A percentile compares a stretch with the other conserved stretches of the same genome.
These are phyloP conservation scores for Boletus rufocinnamomeus DNA, from an alignment of 768 basidiomycete genomes.

Conservation along the genomic window DNA sequence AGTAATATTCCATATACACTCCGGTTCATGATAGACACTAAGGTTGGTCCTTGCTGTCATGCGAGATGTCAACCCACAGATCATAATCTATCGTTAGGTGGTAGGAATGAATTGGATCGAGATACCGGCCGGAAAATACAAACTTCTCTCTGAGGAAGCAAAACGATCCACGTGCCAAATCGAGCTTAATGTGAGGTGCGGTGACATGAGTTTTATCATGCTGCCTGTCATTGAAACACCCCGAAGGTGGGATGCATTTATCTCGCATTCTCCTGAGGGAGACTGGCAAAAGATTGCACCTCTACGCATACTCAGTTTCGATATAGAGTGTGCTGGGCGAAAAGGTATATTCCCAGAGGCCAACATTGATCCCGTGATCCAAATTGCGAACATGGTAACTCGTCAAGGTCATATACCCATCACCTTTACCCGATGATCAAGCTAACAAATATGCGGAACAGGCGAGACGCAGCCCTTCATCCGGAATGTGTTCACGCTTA, in stretches of 20 bases:
- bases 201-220: background rate
- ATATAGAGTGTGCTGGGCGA: slow-evolving; percentile 98
- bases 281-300: slow-evolving; percentile 93
- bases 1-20: slow-evolving; percentile 91
- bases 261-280: slow-evolving; percentile 90
- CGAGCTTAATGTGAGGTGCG: slow-evolving; percentile 77
- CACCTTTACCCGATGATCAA: background rate
- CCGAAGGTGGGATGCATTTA: slow-evolving; percentile 76
- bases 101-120: slow-evolving; percentile 99
- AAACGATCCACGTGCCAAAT: slow-evolving; percentile 87
- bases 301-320: slow-evolving; percentile 91
- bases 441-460: slow-evolving; percentile 35
- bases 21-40: slow-evolving; percentile 97
- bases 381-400: slow-evolving; percentile 99
- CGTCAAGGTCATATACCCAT: slow-evolving; percentile 68
- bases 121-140: slow-evolving; percentile 80
- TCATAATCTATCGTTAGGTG: slow-evolving; percentile 50
- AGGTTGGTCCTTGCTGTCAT: slow-evolving; percentile 47
- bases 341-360: slow-evolving; percentile 98
- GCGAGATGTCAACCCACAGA: background rate
- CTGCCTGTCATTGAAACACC: slow-evolving; percentile 8
- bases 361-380: slow-evolving; percentile 89
- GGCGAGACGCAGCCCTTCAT: slow-evolving; percentile 94
- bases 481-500: slow-evolving; percentile 94
- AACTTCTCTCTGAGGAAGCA: slow-evolving; percentile 51